Evolutionary conservation across 352 stramenopile genomes (phyloP), one percentile per base, ranked within the genome.

Genomic region (Phytophthora hybrid): DNA sequence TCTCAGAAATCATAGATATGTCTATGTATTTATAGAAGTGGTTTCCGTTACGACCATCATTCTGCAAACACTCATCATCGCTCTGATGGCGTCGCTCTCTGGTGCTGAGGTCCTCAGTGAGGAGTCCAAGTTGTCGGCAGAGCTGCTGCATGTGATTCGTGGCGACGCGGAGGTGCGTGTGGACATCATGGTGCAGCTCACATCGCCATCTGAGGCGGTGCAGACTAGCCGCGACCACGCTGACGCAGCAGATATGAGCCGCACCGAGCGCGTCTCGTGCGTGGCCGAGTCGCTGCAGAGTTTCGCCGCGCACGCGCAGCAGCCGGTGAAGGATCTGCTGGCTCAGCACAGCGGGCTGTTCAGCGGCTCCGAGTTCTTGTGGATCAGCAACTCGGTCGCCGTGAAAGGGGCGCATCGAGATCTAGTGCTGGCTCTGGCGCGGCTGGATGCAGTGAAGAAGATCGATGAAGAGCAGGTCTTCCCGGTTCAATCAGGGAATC

Each of bases 301-400:
- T 47, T 90, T 90, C 67, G 81, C 85, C 2, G 78, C 85, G 32
- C 63, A 77, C 19, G 66, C 73, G 37, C 85, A 92, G 37, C 65
- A 88, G 32, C 58, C 68, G 4, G 74, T 92, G 10, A 82, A 80
- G 41, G 76, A 81, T 55, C 61, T 92, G 55, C 66, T 92, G 31
- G 71, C 34, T 9, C 51, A 66, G 4, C 66, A 77, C 29, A 46
- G 51, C 16, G 67, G 57, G 26, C 75, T 83, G 39, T 90, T 76
- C 65, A 61, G 47, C 37, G 68, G 72, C 64, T 73, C 74, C 56
- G 69, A 58, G 58, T 90, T 86, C 49, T 76, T 92, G 58, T 92
- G 85, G 85, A 92, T 92, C 73, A 82, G 84, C 78, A 90, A 89
- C 68, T 89, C 82, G 31, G 81, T 90, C 16, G 79, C 77, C 8